Evolutionary conservation across 805 yeast genomes (phyloP).

Genomic region (Pichia gijzeniarum): DNA sequence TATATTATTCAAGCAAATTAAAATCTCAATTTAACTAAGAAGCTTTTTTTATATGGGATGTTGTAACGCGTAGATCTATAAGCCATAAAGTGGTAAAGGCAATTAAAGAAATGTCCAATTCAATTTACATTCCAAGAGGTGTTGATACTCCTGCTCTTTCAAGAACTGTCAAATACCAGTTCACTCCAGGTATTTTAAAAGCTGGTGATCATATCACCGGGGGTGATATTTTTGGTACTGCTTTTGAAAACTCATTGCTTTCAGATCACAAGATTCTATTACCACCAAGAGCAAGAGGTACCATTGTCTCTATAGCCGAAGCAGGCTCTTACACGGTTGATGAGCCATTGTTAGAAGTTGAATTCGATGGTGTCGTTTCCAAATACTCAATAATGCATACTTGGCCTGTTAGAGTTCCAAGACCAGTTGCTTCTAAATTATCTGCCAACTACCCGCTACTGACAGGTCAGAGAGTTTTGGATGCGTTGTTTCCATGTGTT

Average conservation of each 20-base stretch:
- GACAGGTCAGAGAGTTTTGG: constrained; percentile 98
- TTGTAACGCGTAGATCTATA: no score
- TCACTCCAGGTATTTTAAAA: constrained; percentile 68
- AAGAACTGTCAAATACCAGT: constrained; percentile 77
- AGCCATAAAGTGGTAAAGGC: no score
- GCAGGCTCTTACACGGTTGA: constrained; percentile 89
- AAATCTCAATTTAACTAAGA: no score
- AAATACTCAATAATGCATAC: constrained; percentile 93
- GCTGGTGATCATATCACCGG: constrained; percentile 98
- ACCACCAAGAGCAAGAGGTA: constrained; percentile 99
- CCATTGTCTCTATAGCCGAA: constrained; percentile 81
- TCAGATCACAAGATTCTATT: constrained; percentile 89
- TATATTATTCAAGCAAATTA: no score
- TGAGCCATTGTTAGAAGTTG: constrained; percentile 86
- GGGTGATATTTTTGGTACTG: constrained; percentile 94
- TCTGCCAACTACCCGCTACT: constrained; percentile 92
- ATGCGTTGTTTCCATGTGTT: constrained; percentile 96
- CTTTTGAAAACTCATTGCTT: constrained; percentile 88
- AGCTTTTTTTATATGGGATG: no score
- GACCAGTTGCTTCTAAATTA: constrained; percentile 94
- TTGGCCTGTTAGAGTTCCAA: constrained; percentile 99
- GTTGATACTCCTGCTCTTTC: constrained; percentile 92
- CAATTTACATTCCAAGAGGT: constrained; percentile 98
- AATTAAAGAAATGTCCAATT: constrained; percentile 78
- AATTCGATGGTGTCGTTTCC: constrained; percentile 80